Evolutionary conservation across 164 flowering plant genomes (phyloP), one percentile per base, ranked within the genome.

Genomic region (Stephania japonica): DNA sequence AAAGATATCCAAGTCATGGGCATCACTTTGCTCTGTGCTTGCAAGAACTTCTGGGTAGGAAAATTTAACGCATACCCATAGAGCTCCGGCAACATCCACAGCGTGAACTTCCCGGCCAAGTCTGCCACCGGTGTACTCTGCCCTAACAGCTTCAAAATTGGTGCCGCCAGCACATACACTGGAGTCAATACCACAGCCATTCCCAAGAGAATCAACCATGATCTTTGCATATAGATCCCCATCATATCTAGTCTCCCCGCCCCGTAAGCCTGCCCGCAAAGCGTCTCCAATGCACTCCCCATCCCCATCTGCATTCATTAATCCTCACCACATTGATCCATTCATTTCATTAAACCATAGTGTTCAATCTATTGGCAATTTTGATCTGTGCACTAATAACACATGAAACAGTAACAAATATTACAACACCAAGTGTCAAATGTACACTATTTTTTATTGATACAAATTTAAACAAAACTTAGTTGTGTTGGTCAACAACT

Each of bases 201-300:
- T 0, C 76, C 5, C 70, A 87, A 79, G 11, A 92, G 84, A 1
- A 94, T 90, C 8, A 94, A 86, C 96, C 96, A 94, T 8, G 98
- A 94, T 19, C 98, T 80, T 72, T 94, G 98, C 82, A 94, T 62
- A 80, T 94, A 94, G 1, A 92, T 73, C 0, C 98, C 98, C 66
- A 94, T 65, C 97, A 90, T 87, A 73, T 79, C 76, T 71, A 86
- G 83, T 67, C 79, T 81, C 70, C 83, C 85, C 1, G 98, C 98
- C 0, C 98, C 98, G 49, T 71, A 94, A 0, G 94, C 97, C 77
- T 92, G 98, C 1, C 98, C 97, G 68, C 96, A 92, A 6, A 94
- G 84, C 0, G 97, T 94, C 80, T 94, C 98, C n/a, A 89, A 64
- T 7, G 98, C 97, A 73, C 98, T 92, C 19, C 90, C 97, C 98